Conservation (phyloP, 805 yeast genomes). For the Hanseniaspora lindneri region DNA sequence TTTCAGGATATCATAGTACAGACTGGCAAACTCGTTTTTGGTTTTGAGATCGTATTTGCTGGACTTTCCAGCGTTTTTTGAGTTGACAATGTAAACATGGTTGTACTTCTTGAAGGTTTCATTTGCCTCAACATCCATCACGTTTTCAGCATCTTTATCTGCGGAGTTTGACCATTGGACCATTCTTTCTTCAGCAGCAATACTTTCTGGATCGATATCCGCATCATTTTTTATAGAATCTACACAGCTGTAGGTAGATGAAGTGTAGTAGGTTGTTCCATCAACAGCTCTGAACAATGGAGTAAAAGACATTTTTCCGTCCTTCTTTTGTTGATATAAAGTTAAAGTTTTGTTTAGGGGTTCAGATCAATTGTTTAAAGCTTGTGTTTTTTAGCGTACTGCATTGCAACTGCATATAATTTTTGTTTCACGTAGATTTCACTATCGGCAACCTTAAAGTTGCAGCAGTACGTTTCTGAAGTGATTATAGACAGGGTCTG, state of each 20-base stretch:
- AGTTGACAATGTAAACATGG: constrained; percentile 2
- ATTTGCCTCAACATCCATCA: background rate
- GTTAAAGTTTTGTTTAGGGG: no score
- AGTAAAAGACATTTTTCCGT: no score
- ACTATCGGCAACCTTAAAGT: no score
- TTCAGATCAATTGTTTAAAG: background rate
- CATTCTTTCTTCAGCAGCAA: background rate
- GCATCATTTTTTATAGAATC: background rate
- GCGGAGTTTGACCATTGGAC: background rate
- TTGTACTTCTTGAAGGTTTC: background rate
- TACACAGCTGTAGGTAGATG: no score
- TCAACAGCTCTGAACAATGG: background rate
- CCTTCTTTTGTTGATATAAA: no score
- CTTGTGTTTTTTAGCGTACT: background rate
- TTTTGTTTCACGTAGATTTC: no score
- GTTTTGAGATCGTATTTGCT: background rate
- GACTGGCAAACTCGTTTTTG: background rate
- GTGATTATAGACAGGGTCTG: no score
- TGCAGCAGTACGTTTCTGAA: no score
- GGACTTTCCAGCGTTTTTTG: constrained; percentile 6
- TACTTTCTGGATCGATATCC: background rate
- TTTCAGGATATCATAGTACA: background rate
- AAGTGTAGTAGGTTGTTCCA: background rate
- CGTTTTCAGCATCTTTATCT: background rate
- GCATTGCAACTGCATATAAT: background rate